Base-by-base conservation (phyloP, 169 alveolate species). In the Plasmodium relictum region DNA sequence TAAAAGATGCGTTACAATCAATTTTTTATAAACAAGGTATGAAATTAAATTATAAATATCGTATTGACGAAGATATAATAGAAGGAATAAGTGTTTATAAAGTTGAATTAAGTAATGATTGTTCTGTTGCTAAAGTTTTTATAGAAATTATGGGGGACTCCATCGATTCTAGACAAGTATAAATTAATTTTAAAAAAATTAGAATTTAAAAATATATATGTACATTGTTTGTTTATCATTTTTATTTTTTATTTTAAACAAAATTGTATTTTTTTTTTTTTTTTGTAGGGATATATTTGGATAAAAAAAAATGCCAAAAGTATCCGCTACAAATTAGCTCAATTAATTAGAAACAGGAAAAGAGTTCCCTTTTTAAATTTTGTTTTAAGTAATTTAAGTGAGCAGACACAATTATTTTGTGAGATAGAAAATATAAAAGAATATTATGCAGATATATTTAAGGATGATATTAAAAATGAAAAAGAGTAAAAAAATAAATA, bases 131-230 rank as follows among this genome's bases (percentile, higher is more conserved):
- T 37, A 80, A 80, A 80, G 90, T 80, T 39, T 39, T 68, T 68
- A 42, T 80, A 31, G 90, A 80, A 80, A 80, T 80, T 10, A 80
- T 80, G 90, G 90, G 90, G 18, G 90, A 80, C 45, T 80, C 90
- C 9, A 69, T 80, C n/a, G 90, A 80, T 69, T 50, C 90, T 26
- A 68, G 85, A 69, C 90, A 80, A 54, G 90, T 80, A 80, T 12
- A 31, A 6, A 18, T 18, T 8, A 18, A 39, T 6, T 20, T 14
- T 58, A 31, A 14, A 58, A 39, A 48, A 3, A 9, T 58, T 41
- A 52, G n/a, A 18, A 54, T n/a, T 39, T 72, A 26, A n/a, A 9
- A 20, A 31, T 72, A 22, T 58, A 72, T 44, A 72, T 61, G 52
- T 39, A 63, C 14, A 62, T 26, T 31, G 24, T 62, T 7, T 37